Conservation (phyloP, 371 early-diverging fungal genomes). For the Umbelopsis sp. region DNA sequence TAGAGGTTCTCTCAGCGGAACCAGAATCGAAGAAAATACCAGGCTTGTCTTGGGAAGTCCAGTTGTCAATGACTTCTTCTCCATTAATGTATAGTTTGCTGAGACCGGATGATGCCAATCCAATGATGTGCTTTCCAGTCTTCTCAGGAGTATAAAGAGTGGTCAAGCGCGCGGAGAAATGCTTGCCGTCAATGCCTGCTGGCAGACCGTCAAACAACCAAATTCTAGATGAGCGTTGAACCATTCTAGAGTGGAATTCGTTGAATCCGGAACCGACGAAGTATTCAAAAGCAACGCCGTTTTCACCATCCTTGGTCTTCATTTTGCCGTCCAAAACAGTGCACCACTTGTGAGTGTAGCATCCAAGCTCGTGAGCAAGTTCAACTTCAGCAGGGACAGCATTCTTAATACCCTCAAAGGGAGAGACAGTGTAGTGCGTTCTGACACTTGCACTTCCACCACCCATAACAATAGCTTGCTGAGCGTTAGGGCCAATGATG, state of each 20-base stretch:
- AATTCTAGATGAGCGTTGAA: background rate
- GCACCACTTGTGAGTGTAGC: slow-evolving; percentile 5
- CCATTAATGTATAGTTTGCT: slow-evolving; percentile 9
- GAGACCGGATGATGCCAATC: background rate
- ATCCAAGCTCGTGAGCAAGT: background rate
- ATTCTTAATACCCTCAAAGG: slow-evolving; percentile 14
- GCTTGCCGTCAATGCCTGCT: background rate
- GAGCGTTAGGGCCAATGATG: slow-evolving; percentile 27
- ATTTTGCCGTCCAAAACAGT: background rate
- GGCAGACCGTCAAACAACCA: slow-evolving; percentile 3
- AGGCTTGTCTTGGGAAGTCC: slow-evolving; percentile 19
- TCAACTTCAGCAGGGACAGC: background rate
- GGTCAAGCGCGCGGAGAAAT: background rate
- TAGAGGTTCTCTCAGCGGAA: slow-evolving; percentile 21
- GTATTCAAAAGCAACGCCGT: slow-evolving; percentile 4
- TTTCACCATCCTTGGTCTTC: slow-evolving; percentile 6
- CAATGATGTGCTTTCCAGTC: slow-evolving; percentile 14
- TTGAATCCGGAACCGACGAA: background rate
- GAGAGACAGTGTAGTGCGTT: background rate
- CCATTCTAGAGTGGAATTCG: background rate
- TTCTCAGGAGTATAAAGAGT: background rate
- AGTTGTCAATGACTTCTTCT: slow-evolving; percentile 22
- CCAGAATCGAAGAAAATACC: slow-evolving; percentile 24
- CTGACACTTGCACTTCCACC: slow-evolving; percentile 19
- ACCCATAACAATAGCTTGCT: slow-evolving; percentile 18